phyloP scores from a whole-genome alignment of 257 asterid genomes.

The Ajuga chamaepitys region DNA sequence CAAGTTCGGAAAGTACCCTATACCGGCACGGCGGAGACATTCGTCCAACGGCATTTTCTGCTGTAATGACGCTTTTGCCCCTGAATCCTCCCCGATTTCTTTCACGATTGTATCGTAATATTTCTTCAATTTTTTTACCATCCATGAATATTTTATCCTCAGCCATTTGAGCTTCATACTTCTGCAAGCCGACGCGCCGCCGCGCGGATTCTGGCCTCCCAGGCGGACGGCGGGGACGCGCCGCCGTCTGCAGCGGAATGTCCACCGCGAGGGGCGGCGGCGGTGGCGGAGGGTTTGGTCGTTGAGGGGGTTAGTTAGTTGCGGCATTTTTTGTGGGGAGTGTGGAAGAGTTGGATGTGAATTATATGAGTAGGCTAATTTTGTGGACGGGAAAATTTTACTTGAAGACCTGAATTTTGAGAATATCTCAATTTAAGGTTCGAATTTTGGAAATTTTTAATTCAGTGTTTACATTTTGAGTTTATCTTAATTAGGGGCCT shows the following conservation, averaged over 20 bases:
- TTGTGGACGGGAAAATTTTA: too few species aligned
- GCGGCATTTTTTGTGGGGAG: not conserved
- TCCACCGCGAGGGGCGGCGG: conserved; percentile 24
- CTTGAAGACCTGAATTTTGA: too few species aligned
- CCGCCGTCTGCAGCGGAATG: conserved; percentile 25
- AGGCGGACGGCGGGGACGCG: conserved; percentile 40
- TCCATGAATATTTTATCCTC: conserved; percentile 23
- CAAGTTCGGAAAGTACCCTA: too few species aligned
- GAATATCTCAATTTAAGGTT: too few species aligned
- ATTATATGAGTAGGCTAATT: too few species aligned
- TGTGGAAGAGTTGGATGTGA: not conserved
- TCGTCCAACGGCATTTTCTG: conserved; percentile 2
- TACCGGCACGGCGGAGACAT: too few species aligned
- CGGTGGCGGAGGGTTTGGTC: not conserved
- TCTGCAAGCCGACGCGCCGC: conserved; percentile 29
- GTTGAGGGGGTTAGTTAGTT: not conserved
- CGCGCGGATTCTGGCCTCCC: conserved; percentile 37
- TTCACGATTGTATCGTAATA: conserved; percentile 23
- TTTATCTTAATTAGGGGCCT: too few species aligned
- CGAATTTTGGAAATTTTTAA: too few species aligned
- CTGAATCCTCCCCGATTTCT: conserved; percentile 28
- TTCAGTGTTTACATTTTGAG: too few species aligned
- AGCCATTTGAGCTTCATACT: conserved; percentile 28
- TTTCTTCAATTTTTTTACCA: conserved; percentile 40
- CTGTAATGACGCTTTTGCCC: conserved; percentile 28